These are phyloP conservation scores for Starmera stellimalicola DNA, from an alignment of 1,139 yeast genomes.

Conservation along the genomic window DNA sequence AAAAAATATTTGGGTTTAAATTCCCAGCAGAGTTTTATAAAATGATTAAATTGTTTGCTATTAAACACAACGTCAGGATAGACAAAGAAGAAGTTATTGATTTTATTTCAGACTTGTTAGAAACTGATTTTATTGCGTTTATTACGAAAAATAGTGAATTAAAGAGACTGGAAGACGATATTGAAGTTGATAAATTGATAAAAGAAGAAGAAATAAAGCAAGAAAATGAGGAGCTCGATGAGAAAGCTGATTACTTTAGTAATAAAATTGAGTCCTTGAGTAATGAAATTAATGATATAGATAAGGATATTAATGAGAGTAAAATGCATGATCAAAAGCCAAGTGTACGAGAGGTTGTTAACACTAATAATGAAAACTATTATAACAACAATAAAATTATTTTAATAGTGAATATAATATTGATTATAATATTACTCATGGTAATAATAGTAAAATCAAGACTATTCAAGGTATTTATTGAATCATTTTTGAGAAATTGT, in stretches of 20 bases:
- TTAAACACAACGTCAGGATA: conserved; percentile 3
- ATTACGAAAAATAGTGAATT: not conserved
- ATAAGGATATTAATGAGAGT: too few relatives aligned
- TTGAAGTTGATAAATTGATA: too few relatives aligned
- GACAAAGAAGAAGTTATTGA: not conserved
- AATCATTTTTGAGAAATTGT: not conserved
- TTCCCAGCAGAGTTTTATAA: not conserved
- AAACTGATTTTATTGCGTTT: not conserved
- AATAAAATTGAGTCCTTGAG: too few relatives aligned
- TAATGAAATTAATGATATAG: too few relatives aligned
- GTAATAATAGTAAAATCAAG: not conserved
- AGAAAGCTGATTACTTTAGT: too few relatives aligned
- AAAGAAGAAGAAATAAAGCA: too few relatives aligned
- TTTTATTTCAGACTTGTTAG: conserved; percentile 4
- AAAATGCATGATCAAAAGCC: too few relatives aligned
- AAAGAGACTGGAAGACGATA: not conserved
- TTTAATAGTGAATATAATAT: not conserved
- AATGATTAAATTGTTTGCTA: not conserved
- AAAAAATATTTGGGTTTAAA: not conserved
- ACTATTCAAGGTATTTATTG: not conserved
- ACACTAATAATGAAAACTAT: too few relatives aligned
- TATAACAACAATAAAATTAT: too few relatives aligned
- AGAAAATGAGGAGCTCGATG: too few relatives aligned
- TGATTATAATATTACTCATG: not conserved
- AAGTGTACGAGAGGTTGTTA: too few relatives aligned